phyloP scores from a whole-genome alignment of 768 basidiomycete species.

The Kwoniella dejecticola region DNA sequence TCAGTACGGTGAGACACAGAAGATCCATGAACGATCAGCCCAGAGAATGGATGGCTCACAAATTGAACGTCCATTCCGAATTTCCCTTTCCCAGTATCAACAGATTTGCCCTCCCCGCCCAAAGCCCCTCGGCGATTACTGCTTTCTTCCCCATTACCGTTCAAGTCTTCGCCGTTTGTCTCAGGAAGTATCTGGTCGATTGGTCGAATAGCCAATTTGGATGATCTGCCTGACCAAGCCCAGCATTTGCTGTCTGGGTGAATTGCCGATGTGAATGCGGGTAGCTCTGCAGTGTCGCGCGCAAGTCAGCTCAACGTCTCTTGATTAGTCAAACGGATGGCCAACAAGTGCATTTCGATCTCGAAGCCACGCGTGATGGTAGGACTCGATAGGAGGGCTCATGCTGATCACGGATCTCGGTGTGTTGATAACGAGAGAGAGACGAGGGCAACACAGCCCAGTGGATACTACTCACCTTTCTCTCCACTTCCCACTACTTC shows the following conservation, averaged over 20 bases:
- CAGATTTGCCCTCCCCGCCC: conserved; percentile 42
- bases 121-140: conserved; percentile 21
- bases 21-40: conserved; percentile 61
- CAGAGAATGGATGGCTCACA: conserved; percentile 66
- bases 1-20: conserved; percentile 58
- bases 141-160: conserved; percentile 12
- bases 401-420: no score
- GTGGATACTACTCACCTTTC: conserved; percentile 74
- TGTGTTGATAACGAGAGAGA: no score
- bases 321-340: no score
- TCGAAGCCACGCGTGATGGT: no score
- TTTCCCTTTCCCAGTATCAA: conserved; percentile 55
- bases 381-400: no score
- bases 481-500: conserved; percentile 64
- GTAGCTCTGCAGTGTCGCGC: conserved; percentile 22
- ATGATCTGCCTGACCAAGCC: conserved; percentile 52
- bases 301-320: no score
- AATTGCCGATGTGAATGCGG: conserved; percentile 83
- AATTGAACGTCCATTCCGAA: conserved; percentile 55
- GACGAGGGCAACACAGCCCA: no score
- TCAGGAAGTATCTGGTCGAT: conserved; percentile 15
- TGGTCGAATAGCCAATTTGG: conserved; percentile 40
- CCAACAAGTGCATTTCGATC: no score
- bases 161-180: conserved; percentile 21
- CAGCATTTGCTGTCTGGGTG: conserved; percentile 61